Conservation (phyloP, 176 grass and related monocot genomes). For the Hsuehochloa calcarea region DNA sequence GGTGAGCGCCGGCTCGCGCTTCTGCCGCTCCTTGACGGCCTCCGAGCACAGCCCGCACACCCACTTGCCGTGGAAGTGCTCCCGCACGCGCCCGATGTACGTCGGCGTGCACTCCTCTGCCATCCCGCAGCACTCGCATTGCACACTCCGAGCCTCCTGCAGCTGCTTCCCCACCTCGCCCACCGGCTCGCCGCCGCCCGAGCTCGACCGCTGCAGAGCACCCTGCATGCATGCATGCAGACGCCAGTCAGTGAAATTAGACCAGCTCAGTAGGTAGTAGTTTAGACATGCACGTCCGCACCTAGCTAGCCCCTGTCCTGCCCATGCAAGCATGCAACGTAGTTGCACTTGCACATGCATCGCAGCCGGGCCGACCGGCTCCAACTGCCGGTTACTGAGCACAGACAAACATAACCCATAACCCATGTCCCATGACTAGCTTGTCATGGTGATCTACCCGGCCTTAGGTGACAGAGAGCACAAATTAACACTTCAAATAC, state of each 20-base stretch:
- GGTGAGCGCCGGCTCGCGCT: constrained; percentile 42
- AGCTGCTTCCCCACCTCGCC: background rate
- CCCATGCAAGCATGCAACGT: background rate
- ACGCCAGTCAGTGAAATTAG: background rate
- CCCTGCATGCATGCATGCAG: background rate
- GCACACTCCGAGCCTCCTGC: constrained; percentile 39
- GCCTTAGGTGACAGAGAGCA: background rate
- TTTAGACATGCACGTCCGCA: background rate
- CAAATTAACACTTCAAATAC: background rate
- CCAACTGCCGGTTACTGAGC: background rate
- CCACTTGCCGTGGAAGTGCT: constrained; percentile 77
- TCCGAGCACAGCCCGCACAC: constrained; percentile 83
- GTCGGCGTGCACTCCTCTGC: constrained; percentile 84
- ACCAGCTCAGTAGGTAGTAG: background rate
- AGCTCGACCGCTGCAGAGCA: background rate
- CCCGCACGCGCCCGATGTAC: constrained; percentile 70
- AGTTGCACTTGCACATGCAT: background rate
- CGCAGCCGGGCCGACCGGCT: background rate
- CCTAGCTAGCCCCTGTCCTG: background rate
- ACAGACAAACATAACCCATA: background rate
- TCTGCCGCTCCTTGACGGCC: constrained; percentile 75
- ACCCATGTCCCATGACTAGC: background rate
- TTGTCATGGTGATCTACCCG: background rate
- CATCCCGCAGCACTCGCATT: constrained; percentile 89
- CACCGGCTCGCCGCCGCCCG: background rate